These are phyloP conservation scores for Vararia minispora DNA, from an alignment of 768 basidiomycete genomes.

Conservation along the genomic window DNA sequence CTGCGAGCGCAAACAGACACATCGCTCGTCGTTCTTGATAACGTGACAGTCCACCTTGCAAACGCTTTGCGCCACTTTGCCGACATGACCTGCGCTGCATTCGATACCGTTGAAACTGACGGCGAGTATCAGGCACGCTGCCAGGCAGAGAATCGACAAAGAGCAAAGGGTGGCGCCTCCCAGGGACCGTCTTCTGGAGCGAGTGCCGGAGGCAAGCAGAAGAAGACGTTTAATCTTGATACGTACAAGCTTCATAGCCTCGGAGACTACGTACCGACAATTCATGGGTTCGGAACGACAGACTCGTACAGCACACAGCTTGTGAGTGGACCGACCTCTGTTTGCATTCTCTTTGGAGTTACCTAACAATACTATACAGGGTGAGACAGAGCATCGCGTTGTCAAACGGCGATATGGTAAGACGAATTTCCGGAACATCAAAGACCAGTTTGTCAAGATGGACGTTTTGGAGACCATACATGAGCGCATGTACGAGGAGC, in stretches of 20 bases:
- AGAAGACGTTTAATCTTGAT: constrained; percentile 19
- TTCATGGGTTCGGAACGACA: constrained; percentile 22
- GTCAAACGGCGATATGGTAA: constrained; percentile 21
- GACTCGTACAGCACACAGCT: constrained; percentile 24
- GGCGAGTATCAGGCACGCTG: constrained; percentile 14
- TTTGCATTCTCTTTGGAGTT: not conserved
- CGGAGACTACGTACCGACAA: constrained; percentile 21
- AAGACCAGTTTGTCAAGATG: constrained; percentile 16
- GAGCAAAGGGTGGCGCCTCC: not conserved
- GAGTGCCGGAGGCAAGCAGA: not conserved
- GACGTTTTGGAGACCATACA: constrained; percentile 11
- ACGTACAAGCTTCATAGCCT: constrained; percentile 27
- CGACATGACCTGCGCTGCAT: constrained; percentile 16
- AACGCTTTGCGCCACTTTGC: constrained; percentile 17
- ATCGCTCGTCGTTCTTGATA: constrained; percentile 15
- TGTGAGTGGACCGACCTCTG: constrained; percentile 14
- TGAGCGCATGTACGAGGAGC: not conserved
- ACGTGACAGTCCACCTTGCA: constrained; percentile 12
- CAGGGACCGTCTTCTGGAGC: not conserved
- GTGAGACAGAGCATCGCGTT: constrained; percentile 22
- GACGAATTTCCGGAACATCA: constrained; percentile 16
- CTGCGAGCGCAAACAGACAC: constrained; percentile 22
- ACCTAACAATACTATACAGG: constrained; percentile 13
- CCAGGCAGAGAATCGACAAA: no score
- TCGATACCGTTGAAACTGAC: constrained; percentile 18